Evolutionary conservation across 768 basidiomycete genomes (phyloP).

Genomic region (Russula dissimulans): DNA sequence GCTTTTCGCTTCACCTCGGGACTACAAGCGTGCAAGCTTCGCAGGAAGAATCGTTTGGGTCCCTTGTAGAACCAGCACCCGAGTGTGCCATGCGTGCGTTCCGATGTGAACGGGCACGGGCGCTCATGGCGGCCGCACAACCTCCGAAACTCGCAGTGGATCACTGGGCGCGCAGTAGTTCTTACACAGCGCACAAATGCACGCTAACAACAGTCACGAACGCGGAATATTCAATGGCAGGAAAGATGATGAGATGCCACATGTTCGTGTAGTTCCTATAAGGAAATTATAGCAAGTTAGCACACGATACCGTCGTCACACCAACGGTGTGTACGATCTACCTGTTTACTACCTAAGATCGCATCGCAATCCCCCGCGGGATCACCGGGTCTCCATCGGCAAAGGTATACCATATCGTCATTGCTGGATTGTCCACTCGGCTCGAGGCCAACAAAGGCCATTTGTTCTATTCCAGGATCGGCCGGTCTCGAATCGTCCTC

Average conservation of each 20-base stretch:
- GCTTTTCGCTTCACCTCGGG: neutral
- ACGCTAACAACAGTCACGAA: neutral
- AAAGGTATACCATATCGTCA: slow-evolving; percentile 13
- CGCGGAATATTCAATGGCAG: slow-evolving; percentile 2
- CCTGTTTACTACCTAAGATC: neutral
- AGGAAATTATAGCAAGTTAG: neutral
- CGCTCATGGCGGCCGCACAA: neutral
- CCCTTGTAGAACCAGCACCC: neutral
- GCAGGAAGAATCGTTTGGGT: neutral
- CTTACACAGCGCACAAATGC: neutral
- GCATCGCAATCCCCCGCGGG: neutral
- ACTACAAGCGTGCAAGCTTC: neutral
- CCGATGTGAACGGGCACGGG: neutral
- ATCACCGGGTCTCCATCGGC: slow-evolving; percentile 10
- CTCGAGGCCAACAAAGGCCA: neutral
- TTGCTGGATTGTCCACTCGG: neutral
- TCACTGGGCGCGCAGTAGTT: neutral
- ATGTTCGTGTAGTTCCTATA: slow-evolving; percentile 7
- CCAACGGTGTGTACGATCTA: neutral
- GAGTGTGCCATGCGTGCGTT: neutral
- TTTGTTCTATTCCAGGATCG: neutral
- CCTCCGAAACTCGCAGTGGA: neutral
- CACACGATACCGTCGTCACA: too few species aligned
- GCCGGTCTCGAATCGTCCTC: neutral
- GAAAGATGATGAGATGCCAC: slow-evolving; percentile 11